These are phyloP conservation scores for Cicer chorassanicum DNA, from an alignment of 306 rosid species.

Conservation along the genomic window DNA sequence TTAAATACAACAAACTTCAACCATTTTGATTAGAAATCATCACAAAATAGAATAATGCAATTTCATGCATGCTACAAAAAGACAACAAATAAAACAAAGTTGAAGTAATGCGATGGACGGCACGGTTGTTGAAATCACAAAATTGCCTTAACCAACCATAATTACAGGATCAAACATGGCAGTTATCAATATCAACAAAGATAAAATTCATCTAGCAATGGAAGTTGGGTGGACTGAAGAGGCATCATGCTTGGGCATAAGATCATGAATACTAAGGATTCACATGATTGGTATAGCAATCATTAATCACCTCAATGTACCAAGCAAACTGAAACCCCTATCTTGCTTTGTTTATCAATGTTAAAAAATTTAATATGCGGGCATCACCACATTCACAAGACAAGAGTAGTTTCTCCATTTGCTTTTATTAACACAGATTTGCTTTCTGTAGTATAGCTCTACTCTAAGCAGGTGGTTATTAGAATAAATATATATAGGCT, in stretches of 20 bases:
- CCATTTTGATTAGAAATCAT: slow-evolving; percentile 34
- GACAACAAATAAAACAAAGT: neutral
- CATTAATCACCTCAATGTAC: neutral
- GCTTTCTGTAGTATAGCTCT: neutral
- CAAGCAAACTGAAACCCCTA: neutral
- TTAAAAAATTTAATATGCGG: neutral
- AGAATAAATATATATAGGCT: neutral
- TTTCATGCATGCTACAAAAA: slow-evolving; percentile 33
- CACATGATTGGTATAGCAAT: slow-evolving; percentile 6
- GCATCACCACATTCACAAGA: slow-evolving; percentile 13
- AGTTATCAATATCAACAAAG: slow-evolving; percentile 14
- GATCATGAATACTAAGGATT: slow-evolving; percentile 28
- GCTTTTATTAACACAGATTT: neutral
- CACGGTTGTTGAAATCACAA: neutral
- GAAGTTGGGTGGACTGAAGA: slow-evolving; percentile 9
- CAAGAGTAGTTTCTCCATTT: neutral
- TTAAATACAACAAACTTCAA: slow-evolving; percentile 36
- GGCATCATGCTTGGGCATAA: neutral
- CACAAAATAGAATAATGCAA: slow-evolving; percentile 24
- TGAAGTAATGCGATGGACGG: neutral
- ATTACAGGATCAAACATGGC: slow-evolving; percentile 11
- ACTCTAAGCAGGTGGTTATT: neutral
- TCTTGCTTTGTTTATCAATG: slow-evolving; percentile 22
- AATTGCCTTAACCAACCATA: neutral
- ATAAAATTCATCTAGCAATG: slow-evolving; percentile 15